Conservation (phyloP, 352 stramenopile genomes). For the Globisporangium parvum region DNA sequence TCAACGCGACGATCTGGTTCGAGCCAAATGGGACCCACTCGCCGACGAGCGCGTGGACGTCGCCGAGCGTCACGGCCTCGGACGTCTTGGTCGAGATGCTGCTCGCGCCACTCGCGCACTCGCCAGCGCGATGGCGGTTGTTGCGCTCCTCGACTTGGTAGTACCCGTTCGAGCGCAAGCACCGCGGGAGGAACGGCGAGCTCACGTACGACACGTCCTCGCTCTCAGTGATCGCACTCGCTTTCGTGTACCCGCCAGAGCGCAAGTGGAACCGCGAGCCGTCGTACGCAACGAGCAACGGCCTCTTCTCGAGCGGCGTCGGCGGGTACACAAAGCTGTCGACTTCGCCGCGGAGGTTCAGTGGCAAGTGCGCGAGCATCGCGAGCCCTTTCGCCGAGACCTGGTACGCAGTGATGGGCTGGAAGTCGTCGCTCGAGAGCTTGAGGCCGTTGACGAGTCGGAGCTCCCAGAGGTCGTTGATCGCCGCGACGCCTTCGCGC, state of each 20-base stretch:
- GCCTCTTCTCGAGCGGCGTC: slow-evolving; percentile 30
- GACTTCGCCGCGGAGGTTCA: slow-evolving; percentile 60
- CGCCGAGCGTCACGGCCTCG: slow-evolving; percentile 93
- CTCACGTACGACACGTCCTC: slow-evolving; percentile 98
- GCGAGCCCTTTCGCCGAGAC: slow-evolving; percentile 87
- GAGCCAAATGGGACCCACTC: slow-evolving; percentile 97
- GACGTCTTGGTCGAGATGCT: slow-evolving; percentile 90
- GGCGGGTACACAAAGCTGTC: slow-evolving; percentile 62
- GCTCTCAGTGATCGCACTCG: slow-evolving; percentile 93
- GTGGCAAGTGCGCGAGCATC: slow-evolving; percentile 79
- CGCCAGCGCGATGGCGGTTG: slow-evolving; percentile 89
- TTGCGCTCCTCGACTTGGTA: slow-evolving; percentile 81
- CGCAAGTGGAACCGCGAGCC: slow-evolving; percentile 72
- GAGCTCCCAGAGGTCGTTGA: slow-evolving; percentile 93
- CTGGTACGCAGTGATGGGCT: slow-evolving; percentile 96
- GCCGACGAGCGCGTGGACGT: slow-evolving; percentile 94
- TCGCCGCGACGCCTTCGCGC: slow-evolving; percentile 92
- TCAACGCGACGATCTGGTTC: slow-evolving; percentile 97
- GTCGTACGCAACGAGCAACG: slow-evolving; percentile 52
- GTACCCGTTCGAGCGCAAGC: slow-evolving; percentile 86
- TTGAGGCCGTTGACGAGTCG: slow-evolving; percentile 92
- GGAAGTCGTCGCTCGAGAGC: slow-evolving; percentile 91
- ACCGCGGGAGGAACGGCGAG: slow-evolving; percentile 94
- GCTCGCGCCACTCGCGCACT: slow-evolving; percentile 72
- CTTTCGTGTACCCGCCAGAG: slow-evolving; percentile 80